Evolutionary conservation across 345 rosid genomes (phyloP).

Genomic region (Boechera stricta): DNA sequence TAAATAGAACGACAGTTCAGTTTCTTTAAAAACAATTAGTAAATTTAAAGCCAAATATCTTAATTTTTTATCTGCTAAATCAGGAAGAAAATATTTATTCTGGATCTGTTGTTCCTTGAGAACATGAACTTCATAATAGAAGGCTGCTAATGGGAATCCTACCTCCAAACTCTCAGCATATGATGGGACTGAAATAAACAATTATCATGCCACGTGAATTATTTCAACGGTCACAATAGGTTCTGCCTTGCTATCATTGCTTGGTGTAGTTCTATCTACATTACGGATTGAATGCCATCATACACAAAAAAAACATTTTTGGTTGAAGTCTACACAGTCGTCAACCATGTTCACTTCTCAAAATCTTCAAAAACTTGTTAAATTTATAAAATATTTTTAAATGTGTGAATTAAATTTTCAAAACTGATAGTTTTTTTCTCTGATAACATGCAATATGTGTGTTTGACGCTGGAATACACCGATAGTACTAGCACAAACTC

Average conservation of each 20-base stretch:
- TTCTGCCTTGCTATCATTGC: slow-evolving; percentile 1
- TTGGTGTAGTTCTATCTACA: not conserved
- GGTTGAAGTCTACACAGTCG: not conserved
- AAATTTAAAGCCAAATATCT: not conserved
- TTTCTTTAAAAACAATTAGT: not conserved
- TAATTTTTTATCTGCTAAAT: not conserved
- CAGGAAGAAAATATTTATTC: not conserved
- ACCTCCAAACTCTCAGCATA: slow-evolving; percentile 23
- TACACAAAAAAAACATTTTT: not conserved
- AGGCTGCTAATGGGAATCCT: not conserved
- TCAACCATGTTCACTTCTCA: not conserved
- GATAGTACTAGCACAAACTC: too few relatives aligned
- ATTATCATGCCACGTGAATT: not conserved
- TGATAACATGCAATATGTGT: too few relatives aligned
- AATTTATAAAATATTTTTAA: too few relatives aligned
- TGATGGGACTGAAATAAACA: not conserved
- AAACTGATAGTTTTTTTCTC: too few relatives aligned
- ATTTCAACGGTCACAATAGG: not conserved
- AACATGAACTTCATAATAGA: slow-evolving; percentile 2
- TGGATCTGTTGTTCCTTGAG: slow-evolving; percentile 5
- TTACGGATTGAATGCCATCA: not conserved
- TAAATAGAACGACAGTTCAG: not conserved
- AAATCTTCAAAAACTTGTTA: too few relatives aligned
- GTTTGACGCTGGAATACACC: too few relatives aligned
- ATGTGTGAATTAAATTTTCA: too few relatives aligned